Evolutionary conservation across 2,329 filamentous ascomycete species (phyloP).

Genomic region (Verruconis gallopava): DNA sequence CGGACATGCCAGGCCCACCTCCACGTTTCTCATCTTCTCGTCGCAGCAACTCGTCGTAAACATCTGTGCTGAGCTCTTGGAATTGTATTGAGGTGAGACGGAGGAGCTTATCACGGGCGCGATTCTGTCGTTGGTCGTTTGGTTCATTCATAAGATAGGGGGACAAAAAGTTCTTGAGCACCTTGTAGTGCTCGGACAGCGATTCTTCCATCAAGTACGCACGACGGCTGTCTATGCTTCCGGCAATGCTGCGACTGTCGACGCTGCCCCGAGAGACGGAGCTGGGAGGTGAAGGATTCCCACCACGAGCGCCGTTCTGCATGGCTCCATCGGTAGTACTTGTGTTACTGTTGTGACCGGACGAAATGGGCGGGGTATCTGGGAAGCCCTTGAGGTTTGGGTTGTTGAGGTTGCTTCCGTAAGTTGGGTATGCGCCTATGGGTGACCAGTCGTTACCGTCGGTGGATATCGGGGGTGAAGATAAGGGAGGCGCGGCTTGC

Average conservation of each 20-base stretch:
- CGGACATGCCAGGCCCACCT: conserved; percentile 34
- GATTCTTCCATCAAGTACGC: conserved; percentile 51
- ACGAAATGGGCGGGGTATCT: conserved; percentile 20
- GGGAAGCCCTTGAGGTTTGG: conserved; percentile 8
- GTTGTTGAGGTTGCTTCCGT: conserved; percentile 10
- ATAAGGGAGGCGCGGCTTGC: conserved; percentile 22
- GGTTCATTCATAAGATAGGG: conserved; percentile 61
- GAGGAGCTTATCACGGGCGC: conserved; percentile 87
- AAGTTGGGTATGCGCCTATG: conserved; percentile 25
- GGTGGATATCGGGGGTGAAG: conserved; percentile 21
- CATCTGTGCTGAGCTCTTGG: conserved; percentile 93
- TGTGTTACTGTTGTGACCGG: conserved; percentile 27
- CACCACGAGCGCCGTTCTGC: conserved; percentile 39
- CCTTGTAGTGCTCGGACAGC: conserved; percentile 67
- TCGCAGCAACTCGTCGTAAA: conserved; percentile 86
- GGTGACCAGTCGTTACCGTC: conserved; percentile 29
- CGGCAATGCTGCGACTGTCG: conserved; percentile 46
- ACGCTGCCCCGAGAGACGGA: conserved; percentile 79
- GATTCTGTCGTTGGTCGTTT: conserved; percentile 62
- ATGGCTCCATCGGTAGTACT: conserved; percentile 28
- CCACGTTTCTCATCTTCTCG: conserved; percentile 52
- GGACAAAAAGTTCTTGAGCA: conserved; percentile 64
- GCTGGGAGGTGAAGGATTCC: conserved; percentile 69
- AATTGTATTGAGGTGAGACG: conserved; percentile 86
- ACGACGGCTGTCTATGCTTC: conserved; percentile 45